Percentiles rank a stretch among this genome's conserved stretches.
Conservation (phyloP, 169 alveolate species). For the Plasmodium falciparum region DNA sequence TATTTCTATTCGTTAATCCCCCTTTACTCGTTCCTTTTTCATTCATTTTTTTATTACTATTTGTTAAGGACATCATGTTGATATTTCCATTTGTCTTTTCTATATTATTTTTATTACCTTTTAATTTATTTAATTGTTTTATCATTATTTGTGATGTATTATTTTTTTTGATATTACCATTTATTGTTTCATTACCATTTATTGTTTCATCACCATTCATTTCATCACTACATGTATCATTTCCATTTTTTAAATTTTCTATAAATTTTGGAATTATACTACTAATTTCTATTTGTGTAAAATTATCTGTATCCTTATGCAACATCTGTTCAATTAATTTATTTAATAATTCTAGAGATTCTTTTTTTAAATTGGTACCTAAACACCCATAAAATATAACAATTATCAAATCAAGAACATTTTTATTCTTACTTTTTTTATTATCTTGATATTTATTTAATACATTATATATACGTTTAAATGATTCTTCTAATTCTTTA, state of each 20-base stretch:
- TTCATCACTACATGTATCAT: conserved; percentile 13
- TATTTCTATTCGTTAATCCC: not conserved
- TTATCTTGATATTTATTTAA: conserved; percentile 65
- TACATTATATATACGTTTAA: conserved; percentile 48
- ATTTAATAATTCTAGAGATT: conserved; percentile 45
- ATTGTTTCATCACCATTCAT: not conserved
- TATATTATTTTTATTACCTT: not conserved
- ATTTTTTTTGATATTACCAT: not conserved
- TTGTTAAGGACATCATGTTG: not conserved
- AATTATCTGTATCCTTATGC: conserved; percentile 68
- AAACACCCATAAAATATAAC: conserved; percentile 71
- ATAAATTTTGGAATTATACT: conserved; percentile 71
- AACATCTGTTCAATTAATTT: conserved; percentile 60
- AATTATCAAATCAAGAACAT: conserved; percentile 42
- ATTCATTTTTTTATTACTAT: conserved; percentile 6
- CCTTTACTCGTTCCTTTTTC: not conserved
- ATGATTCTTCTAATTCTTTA: conserved; percentile 47
- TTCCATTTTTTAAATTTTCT: conserved; percentile 54
- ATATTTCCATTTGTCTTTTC: not conserved
- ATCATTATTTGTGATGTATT: not conserved
- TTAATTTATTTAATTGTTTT: conserved; percentile 12
- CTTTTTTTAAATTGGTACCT: conserved; percentile 58
- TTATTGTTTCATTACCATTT: not conserved
- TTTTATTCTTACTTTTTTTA: conserved; percentile 70
- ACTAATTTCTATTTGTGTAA: conserved; percentile 77